Base-by-base conservation (phyloP, 441 rosid genomes). In the Codiaeum variegatum region DNA sequence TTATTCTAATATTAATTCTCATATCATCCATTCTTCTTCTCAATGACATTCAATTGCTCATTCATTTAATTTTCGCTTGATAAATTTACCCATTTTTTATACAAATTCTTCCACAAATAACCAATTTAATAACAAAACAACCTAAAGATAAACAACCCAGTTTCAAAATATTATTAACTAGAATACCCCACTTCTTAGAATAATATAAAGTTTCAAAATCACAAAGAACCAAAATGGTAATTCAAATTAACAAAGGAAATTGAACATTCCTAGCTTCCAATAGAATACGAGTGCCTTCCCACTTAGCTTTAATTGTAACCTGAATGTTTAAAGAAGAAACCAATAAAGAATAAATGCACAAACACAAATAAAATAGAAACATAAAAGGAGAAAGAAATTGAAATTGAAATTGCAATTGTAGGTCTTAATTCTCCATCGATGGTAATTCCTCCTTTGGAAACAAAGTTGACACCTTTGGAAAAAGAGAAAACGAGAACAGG, bases 281-380 rank as follows among this genome's bases (percentile, higher is more conserved):
- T 69, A 96, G 89, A 82, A 96, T 75, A 21, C 98, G 96, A 85
- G 99, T 93, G 69, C 99, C 99, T 64, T 88, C 89, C 98, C 97
- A 93, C 83, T 92, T 96, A 24, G 96, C 97, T 55, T 83, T 87
- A 82, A 96, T 83, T 1, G 97, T 95, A 63, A 87, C 96, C 85
- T 96, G 91, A 66, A 96, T 97, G 79, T 93, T 96, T 82, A n/a
- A n/a, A n/a, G n/a, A n/a, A n/a, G n/a, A n/a, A n/a, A n/a, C n/a
- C n/a, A n/a, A n/a, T n/a, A n/a, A n/a, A n/a, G n/a, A n/a, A n/a
- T n/a, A n/a, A n/a, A n/a, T n/a, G n/a, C n/a, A n/a, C n/a, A n/a
- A n/a, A n/a, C n/a, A n/a, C n/a, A n/a, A n/a, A n/a, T n/a, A n/a
- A n/a, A n/a, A n/a, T n/a, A n/a, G n/a, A n/a, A n/a, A n/a, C n/a